A percentile compares a stretch with the other conserved stretches of the same genome.
Evolutionary conservation across 2,329 filamentous ascomycete species (phyloP).

Genomic region (Diaporthe humulicola): DNA sequence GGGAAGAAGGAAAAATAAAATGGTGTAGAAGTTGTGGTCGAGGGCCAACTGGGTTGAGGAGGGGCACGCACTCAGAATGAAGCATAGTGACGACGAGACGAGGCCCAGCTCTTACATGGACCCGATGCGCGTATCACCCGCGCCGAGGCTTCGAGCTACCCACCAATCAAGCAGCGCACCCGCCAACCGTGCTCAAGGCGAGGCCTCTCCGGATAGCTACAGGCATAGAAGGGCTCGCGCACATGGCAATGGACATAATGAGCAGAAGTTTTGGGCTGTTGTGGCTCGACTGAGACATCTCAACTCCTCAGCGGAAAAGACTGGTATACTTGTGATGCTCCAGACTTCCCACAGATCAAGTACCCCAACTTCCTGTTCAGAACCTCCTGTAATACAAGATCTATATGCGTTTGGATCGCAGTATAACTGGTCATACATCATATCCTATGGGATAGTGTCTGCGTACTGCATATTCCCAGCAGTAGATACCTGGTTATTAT

Average conservation of each 20-base stretch:
- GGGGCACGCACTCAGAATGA: neutral
- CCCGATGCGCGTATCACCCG: conserved; percentile 23
- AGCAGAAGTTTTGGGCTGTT: neutral
- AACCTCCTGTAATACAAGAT: neutral
- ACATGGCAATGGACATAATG: neutral
- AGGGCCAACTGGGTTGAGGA: neutral
- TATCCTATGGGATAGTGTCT: neutral
- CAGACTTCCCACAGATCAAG: neutral
- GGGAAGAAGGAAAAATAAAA: neutral
- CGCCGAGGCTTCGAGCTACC: conserved; percentile 15
- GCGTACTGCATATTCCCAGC: neutral
- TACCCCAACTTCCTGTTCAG: no score
- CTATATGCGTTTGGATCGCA: neutral
- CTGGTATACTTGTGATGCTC: neutral
- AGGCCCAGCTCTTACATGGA: conserved; percentile 15
- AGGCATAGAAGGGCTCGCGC: neutral
- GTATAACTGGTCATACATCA: neutral
- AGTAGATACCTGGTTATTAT: neutral
- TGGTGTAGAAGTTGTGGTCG: neutral
- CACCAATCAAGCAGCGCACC: conserved; percentile 14
- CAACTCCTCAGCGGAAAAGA: neutral
- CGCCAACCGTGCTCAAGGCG: conserved; percentile 24
- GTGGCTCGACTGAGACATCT: neutral
- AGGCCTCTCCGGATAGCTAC: conserved; percentile 15
- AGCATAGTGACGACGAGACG: conserved; percentile 29